phyloP scores from a whole-genome alignment of 2,329 filamentous ascomycete species.

The Shiraia sp. region DNA sequence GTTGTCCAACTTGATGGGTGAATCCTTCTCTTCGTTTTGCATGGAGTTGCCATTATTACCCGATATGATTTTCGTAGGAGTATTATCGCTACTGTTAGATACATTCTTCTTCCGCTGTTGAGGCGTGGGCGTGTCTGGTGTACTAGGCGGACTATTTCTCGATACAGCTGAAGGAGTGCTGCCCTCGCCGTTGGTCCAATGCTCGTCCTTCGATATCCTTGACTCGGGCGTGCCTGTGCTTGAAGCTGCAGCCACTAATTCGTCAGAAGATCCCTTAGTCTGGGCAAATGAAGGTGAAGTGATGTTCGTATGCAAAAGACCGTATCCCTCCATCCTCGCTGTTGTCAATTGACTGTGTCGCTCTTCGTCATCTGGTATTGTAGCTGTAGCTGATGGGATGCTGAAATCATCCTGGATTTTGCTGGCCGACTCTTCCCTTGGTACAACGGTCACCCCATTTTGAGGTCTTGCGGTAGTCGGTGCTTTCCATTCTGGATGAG shows the following conservation, averaged over 20 bases:
- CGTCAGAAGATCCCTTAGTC: constrained; percentile 40
- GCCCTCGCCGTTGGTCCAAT: constrained; percentile 20
- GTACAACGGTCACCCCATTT: constrained; percentile 14
- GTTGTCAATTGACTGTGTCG: constrained; percentile 12
- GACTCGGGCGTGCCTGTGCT: constrained; percentile 31
- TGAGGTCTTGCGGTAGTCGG: constrained; percentile 17
- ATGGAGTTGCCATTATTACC: neutral
- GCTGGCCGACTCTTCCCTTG: constrained; percentile 10
- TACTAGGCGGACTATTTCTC: constrained; percentile 15
- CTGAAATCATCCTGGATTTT: constrained; percentile 36
- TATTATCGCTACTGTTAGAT: constrained; percentile 2
- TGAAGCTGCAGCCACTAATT: constrained; percentile 33
- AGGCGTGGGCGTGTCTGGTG: constrained; percentile 25
- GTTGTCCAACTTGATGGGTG: neutral
- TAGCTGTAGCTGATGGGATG: constrained; percentile 31
- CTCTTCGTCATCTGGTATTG: constrained; percentile 19
- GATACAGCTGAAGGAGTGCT: constrained; percentile 13
- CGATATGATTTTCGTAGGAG: constrained; percentile 1
- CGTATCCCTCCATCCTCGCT: constrained; percentile 30
- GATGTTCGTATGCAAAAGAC: constrained; percentile 17
- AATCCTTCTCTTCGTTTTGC: constrained; percentile 7
- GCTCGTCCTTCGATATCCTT: constrained; percentile 5
- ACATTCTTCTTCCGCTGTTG: constrained; percentile 21
- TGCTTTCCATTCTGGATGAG: constrained; percentile 34
- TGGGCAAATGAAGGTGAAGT: constrained; percentile 35